Percentiles rank a stretch among this genome's conserved stretches.
phyloP scores from a whole-genome alignment of 805 yeast species.

The Ogataea minuta region DNA sequence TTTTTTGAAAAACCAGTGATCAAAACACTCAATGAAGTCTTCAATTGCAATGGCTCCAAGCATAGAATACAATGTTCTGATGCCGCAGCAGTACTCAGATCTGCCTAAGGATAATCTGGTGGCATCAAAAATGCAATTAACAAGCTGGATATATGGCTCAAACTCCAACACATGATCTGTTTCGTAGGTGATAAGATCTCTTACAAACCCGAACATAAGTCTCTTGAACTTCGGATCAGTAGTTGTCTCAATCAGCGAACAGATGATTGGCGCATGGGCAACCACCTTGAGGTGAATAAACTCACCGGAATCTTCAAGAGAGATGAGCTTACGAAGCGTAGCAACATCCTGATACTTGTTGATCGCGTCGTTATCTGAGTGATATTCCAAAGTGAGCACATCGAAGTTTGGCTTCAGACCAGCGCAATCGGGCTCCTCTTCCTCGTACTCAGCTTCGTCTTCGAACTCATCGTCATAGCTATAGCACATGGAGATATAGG shows the following conservation, averaged over 20 bases:
- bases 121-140: constrained; percentile 13
- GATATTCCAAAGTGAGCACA: constrained; percentile 10
- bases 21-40: constrained; percentile 20
- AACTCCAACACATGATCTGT: constrained; percentile 16
- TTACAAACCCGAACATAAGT: constrained; percentile 16
- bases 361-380: constrained; percentile 1
- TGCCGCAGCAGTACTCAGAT: constrained; percentile 14
- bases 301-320: constrained; percentile 16
- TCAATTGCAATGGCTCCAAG: constrained; percentile 18
- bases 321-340: constrained; percentile 12
- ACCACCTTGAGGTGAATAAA: constrained; percentile 10
- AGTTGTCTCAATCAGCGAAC: constrained; percentile 14
- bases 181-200: constrained; percentile 21
- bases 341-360: constrained; percentile 12
- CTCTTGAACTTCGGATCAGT: constrained; percentile 13
- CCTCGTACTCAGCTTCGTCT: constrained; percentile 8
- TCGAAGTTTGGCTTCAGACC: constrained; percentile 12
- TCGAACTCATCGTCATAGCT: constrained; percentile 6
- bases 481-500: constrained; percentile 16
- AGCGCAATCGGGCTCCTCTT: constrained; percentile 8
- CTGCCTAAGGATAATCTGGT: constrained; percentile 10
- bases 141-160: constrained; percentile 12
- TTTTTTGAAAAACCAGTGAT: constrained; percentile 11
- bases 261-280: constrained; percentile 10
- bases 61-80: constrained; percentile 12